These are phyloP conservation scores for Pythium dissotocum DNA, from an alignment of 352 stramenopile species.

Conservation along the genomic window DNA sequence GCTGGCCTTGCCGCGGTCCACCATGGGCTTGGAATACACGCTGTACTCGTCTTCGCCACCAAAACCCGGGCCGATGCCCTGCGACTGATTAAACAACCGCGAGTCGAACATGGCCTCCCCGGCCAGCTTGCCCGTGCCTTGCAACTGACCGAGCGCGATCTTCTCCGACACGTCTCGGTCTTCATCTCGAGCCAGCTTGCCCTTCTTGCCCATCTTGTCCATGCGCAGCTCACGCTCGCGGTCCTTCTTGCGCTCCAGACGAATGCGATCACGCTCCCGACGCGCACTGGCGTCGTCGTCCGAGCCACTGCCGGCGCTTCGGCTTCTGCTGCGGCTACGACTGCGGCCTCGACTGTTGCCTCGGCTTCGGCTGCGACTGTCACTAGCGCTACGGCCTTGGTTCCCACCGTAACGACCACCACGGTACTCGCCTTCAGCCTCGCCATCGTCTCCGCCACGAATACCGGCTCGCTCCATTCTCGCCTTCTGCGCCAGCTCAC, in stretches of 20 bases:
- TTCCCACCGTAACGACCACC: slow-evolving; percentile 21
- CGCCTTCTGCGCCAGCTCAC: slow-evolving; percentile 92
- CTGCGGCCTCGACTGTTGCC: slow-evolving; percentile 13
- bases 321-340: slow-evolving; percentile 10
- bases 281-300: slow-evolving; percentile 41
- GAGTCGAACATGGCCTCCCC: slow-evolving; percentile 95
- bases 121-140: slow-evolving; percentile 76
- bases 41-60: slow-evolving; percentile 98
- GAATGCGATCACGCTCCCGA: slow-evolving; percentile 73
- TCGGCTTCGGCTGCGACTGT: slow-evolving; percentile 15
- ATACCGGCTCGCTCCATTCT: slow-evolving; percentile 91
- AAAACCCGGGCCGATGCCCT: slow-evolving; percentile 96
- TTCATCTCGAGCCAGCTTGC: slow-evolving; percentile 92
- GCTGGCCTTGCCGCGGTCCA: slow-evolving; percentile 89
- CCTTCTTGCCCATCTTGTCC: slow-evolving; percentile 92
- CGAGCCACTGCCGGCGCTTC: slow-evolving; percentile 28
- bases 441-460: slow-evolving; percentile 34
- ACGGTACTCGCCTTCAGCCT: slow-evolving; percentile 34
- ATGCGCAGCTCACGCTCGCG: slow-evolving; percentile 94
- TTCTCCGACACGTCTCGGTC: slow-evolving; percentile 98
- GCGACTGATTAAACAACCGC: slow-evolving; percentile 97
- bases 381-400: slow-evolving; percentile 22
- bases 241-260: slow-evolving; percentile 93
- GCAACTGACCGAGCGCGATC: slow-evolving; percentile 97
- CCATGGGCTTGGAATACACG: slow-evolving; percentile 97